phyloP scores from a whole-genome alignment of 1,284 basidiomycete species.

The Sporisorium graminicola region DNA sequence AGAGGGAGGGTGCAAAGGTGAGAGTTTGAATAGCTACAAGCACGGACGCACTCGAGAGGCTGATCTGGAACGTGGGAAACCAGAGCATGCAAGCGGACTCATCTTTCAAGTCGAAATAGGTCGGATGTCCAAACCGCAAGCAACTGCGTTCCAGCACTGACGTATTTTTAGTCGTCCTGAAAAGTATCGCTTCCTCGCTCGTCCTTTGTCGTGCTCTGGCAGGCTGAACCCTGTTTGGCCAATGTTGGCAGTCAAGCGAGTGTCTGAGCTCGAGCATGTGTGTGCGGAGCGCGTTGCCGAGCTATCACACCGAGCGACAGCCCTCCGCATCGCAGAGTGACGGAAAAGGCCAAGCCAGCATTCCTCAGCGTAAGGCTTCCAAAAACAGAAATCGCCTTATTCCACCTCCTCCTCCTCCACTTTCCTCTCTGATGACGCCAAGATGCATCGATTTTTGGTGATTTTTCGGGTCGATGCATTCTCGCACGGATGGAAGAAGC shows the following conservation, averaged over 20 bases:
- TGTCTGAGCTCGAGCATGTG: not conserved
- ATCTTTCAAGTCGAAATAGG: conserved; percentile 9
- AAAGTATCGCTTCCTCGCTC: too few relatives aligned
- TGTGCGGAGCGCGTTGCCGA: not conserved
- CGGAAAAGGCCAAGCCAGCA: not conserved
- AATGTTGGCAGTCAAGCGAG: not conserved
- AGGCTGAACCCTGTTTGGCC: too few relatives aligned
- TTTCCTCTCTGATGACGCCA: conserved; percentile 29
- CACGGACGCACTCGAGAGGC: not conserved
- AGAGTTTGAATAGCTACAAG: not conserved
- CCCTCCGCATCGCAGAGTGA: too few relatives aligned
- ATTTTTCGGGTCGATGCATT: not conserved
- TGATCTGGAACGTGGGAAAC: conserved; percentile 3
- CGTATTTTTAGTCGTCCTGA: conserved; percentile 17
- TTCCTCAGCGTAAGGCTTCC: not conserved
- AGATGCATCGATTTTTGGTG: conserved; percentile 16
- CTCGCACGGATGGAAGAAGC: conserved; percentile 25
- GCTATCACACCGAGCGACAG: not conserved
- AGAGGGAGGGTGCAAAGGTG: not conserved
- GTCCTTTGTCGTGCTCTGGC: too few relatives aligned
- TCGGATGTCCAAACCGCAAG: conserved; percentile 11
- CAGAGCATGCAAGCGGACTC: conserved; percentile 36
- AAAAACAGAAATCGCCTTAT: conserved; percentile 5
- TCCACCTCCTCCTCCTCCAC: too few relatives aligned
- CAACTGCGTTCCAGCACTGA: conserved; percentile 23